A percentile compares a stretch with the other conserved stretches of the same genome.
Evolutionary conservation across 2,329 filamentous ascomycete genomes (phyloP).

Genomic region (Rutstroemia sp.): DNA sequence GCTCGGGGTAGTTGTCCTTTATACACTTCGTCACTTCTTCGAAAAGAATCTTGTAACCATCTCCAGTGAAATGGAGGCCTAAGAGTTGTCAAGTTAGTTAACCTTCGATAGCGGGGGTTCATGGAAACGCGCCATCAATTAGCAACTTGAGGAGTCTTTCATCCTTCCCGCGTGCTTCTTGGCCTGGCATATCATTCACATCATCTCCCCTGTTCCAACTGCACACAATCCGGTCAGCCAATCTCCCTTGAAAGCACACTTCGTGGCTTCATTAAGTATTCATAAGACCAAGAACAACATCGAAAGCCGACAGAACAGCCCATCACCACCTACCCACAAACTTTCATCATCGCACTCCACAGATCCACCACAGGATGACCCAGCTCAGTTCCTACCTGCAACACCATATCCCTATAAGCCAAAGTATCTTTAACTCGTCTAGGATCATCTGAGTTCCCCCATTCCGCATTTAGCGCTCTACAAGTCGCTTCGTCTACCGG

Average conservation of each 20-base stretch:
- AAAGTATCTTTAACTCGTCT: conserved; percentile 39
- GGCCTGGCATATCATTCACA: background rate
- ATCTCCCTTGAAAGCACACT: background rate
- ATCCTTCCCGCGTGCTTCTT: background rate
- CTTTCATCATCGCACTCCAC: conserved; percentile 68
- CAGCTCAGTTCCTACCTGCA: conserved; percentile 40
- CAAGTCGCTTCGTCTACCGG: conserved; percentile 70
- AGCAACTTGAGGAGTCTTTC: background rate
- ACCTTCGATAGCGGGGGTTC: background rate
- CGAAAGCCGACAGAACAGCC: background rate
- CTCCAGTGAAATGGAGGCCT: conserved; percentile 6
- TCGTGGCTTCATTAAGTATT: no score
- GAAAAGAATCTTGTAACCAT: conserved; percentile 4
- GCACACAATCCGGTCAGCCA: background rate
- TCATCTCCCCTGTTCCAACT: conserved; percentile 5
- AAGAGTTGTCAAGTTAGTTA: background rate
- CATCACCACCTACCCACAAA: conserved; percentile 19
- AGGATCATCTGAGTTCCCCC: conserved; percentile 35
- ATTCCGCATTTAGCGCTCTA: conserved; percentile 21
- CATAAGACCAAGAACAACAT: no score
- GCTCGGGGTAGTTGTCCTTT: background rate
- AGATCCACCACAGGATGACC: conserved; percentile 64
- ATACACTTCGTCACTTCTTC: conserved; percentile 2
- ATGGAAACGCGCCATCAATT: background rate
- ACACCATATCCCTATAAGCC: conserved; percentile 54